Evolutionary conservation across 345 rosid species (phyloP).

Genomic region (Chamaenerion angustifolium): DNA sequence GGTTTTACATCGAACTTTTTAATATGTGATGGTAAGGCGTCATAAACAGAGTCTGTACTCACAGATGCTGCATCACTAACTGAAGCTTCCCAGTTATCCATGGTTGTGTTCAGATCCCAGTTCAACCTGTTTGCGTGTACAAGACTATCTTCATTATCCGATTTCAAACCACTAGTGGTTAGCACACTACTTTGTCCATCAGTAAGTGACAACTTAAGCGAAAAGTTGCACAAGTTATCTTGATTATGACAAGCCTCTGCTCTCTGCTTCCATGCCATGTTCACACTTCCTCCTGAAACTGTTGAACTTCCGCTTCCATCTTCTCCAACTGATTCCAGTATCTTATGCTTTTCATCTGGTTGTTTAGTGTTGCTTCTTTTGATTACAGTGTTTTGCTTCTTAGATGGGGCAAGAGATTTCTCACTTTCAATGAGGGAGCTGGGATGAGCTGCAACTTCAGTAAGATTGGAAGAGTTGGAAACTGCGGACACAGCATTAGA

Average conservation of each 20-base stretch:
- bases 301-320: constrained; percentile 11
- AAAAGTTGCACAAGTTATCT: constrained; percentile 18
- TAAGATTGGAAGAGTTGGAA: no score
- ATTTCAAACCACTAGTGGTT: constrained; percentile 11
- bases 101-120: constrained; percentile 80
- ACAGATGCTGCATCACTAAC: constrained; percentile 15
- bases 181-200: constrained; percentile 21
- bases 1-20: constrained; percentile 19
- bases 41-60: constrained; percentile 11
- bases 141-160: constrained; percentile 9
- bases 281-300: constrained; percentile 7
- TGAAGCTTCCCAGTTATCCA: constrained; percentile 74
- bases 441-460: not conserved
- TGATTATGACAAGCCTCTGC: constrained; percentile 13
- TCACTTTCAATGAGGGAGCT: no score
- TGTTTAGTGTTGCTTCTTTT: no score
- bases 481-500: no score
- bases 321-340: constrained; percentile 6
- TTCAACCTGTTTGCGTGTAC: constrained; percentile 34
- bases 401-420: no score
- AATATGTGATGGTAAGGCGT: constrained; percentile 9
- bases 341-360: no score
- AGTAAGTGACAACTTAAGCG: constrained; percentile 37
- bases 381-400: no score
- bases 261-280: constrained; percentile 12